A percentile compares a stretch with the other conserved stretches of the same genome.
These are phyloP conservation scores for Speleostelium caveatum DNA, from an alignment of 78 protist genomes.

Conservation along the genomic window DNA sequence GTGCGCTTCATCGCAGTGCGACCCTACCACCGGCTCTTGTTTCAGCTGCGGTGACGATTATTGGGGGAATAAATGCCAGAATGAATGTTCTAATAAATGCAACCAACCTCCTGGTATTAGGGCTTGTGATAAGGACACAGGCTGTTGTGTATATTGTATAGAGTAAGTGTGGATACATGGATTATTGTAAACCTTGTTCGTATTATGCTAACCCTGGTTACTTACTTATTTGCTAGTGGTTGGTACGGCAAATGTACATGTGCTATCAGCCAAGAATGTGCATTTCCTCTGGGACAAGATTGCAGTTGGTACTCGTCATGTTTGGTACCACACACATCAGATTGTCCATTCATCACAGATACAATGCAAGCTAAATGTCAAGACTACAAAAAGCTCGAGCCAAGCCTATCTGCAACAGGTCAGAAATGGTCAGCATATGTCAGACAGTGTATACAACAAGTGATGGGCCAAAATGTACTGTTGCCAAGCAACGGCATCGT, in stretches of 20 bases:
- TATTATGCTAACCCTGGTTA: too few relatives aligned
- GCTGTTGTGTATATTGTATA: not conserved
- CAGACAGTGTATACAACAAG: not conserved
- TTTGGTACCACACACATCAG: not conserved
- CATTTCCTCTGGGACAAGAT: not conserved
- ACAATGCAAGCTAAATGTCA: not conserved
- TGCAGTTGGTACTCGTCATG: not conserved
- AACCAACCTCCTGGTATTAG: not conserved
- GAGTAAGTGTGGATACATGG: too few relatives aligned
- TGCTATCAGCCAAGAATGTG: not conserved
- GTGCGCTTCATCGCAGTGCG: not conserved
- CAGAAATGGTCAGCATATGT: not conserved
- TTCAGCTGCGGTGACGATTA: not conserved
- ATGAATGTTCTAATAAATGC: not conserved
- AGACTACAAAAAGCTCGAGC: not conserved
- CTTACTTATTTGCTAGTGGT: not conserved
- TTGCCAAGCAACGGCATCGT: not conserved
- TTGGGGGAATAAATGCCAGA: not conserved
- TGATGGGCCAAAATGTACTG: not conserved
- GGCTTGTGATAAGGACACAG: not conserved
- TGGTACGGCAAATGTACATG: not conserved
- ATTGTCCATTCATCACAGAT: not conserved
- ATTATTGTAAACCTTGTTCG: too few relatives aligned
- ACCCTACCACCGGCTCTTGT: not conserved
- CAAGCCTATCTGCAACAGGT: not conserved